Conservation (phyloP, 2,329 filamentous ascomycete genomes). For the Fonsecaea pedrosoi region DNA sequence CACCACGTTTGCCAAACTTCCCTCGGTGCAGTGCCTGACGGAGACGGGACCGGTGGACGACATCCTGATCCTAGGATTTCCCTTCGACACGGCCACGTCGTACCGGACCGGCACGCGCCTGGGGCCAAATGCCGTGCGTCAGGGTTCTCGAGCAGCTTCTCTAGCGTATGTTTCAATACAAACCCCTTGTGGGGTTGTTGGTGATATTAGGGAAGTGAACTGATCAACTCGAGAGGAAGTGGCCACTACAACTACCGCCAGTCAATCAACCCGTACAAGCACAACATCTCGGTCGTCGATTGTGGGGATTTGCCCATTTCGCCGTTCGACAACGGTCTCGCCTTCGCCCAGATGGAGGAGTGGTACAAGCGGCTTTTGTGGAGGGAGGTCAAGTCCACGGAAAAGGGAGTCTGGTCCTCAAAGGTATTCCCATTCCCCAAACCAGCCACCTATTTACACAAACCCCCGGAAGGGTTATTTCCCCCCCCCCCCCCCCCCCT, state of each 20-base stretch:
- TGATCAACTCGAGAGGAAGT: background rate
- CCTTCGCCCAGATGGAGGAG: slow-evolving; percentile 22
- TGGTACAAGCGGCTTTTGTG: slow-evolving; percentile 24
- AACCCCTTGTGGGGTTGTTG: background rate
- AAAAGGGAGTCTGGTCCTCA: slow-evolving; percentile 11
- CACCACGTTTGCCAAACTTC: slow-evolving; percentile 21
- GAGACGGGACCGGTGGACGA: slow-evolving; percentile 22
- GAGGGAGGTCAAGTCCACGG: slow-evolving; percentile 12
- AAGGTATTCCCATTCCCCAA: slow-evolving; percentile 2
- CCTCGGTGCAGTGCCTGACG: slow-evolving; percentile 14
- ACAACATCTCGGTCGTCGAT: slow-evolving; percentile 26
- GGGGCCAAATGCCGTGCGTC: slow-evolving; percentile 26
- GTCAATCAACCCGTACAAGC: slow-evolving; percentile 17
- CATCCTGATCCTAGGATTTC: slow-evolving; percentile 25
- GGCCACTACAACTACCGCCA: slow-evolving; percentile 26
- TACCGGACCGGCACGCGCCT: slow-evolving; percentile 19
- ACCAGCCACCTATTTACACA: too few relatives aligned
- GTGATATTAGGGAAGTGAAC: background rate
- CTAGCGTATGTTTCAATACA: slow-evolving; percentile 17
- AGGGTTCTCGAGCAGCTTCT: slow-evolving; percentile 25
- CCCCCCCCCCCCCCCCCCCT: too few relatives aligned
- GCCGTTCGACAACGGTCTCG: slow-evolving; percentile 25
- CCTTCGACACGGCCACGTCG: slow-evolving; percentile 24
- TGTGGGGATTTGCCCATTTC: slow-evolving; percentile 29
- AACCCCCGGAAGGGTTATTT: too few relatives aligned